Base-by-base conservation (phyloP, 768 basidiomycete genomes). In the Auricularia heimuer region DNA sequence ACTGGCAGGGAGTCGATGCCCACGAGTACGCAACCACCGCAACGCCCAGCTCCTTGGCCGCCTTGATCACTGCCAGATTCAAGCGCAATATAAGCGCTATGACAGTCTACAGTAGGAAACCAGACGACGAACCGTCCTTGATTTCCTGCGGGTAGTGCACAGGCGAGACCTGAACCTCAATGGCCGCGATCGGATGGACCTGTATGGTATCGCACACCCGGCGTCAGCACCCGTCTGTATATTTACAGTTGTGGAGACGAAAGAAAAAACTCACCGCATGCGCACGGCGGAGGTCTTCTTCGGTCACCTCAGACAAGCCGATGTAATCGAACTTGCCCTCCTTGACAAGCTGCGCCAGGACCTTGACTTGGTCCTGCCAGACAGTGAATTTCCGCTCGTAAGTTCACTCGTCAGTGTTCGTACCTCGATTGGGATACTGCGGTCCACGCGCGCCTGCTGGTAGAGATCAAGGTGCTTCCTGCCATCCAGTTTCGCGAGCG, bases 131-230 rank as follows among this genome's bases (percentile, higher is more conserved):
- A 78, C 79, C 79, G 16, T 78, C 76, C 68, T 78, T 79, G 18
- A 82, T 79, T 62, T 83, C 77, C 24, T 77, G 75, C 65, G 83
- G 83, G 63, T 84, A 85, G 2, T 81, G 77, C 79, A 83, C 86
- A 2, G 83, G 80, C 68, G 84, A 86, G 54, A 86, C 75, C 71
- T 90, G 88, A 62, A 89, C 85, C 71, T 90, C 87, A 7, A 85
- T 83, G 14, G 81, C 77, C 12, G 82, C 77, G 65, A 88, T 79
- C 1, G 82, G 83, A 58, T 81, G 77, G 11, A 86, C 75, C 35
- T 34, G 39, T 56, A 24, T 60, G 21, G 3, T 18, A 45, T 18
- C 29, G 29, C 29, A 29, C 29, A 29, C 29, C 29, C 29, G 29
- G 29, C 29, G 29, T 29, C 29, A 29, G 29, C 29, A 29, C 18